Evolutionary conservation across 2,329 filamentous ascomycete genomes (phyloP), one percentile per base, ranked within the genome.

Genomic region (Talaromyces marneffei): DNA sequence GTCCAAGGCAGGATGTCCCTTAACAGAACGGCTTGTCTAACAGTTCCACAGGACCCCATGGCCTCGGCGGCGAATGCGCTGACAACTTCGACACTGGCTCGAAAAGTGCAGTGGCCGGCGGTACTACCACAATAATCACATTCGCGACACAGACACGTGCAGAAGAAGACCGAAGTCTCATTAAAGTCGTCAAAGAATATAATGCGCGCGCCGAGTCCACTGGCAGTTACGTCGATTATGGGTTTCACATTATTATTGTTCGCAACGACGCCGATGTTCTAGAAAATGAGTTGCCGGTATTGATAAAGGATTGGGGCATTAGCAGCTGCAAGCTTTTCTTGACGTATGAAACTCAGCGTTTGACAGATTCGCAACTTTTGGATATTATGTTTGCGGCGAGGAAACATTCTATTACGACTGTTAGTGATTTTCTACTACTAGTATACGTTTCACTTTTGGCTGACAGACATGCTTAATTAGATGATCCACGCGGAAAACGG

Each of bases 211-310:
- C 80, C 25, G 68, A 70, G 18, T 71, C 74, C 27, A 46, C 42
- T 12, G 77, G 77, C 18, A 80, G 77, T 67, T 82, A 81, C 64
- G 74, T 71, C 18, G 80, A 82, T 67, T 82, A 82, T 66, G 78
- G 75, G 4, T 82, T 84, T 64, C 83, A 85, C 61, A 69, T 80
- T 53, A 78, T 80, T 59, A 66, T 80, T 23, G 66, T 73, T 4
- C 69, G 68, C 5, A 69, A 71, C 2, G 68, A 66, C 12, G 29
- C 54, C 3, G 60, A 67, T 4, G 73, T 77, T 18, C 63, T 80
- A 2, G 61, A 66, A 5, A 63, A 69, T 2, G 65, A 77, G 4
- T 77, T 79, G 59, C 65, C 79, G 4, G 72, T 75, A 0, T 55
- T 69, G 3, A 44, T 56, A 9, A 64, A 65, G 5, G 61, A 72